phyloP scores from a whole-genome alignment of 176 grass and related monocot species.

The Oryza meridionalis region DNA sequence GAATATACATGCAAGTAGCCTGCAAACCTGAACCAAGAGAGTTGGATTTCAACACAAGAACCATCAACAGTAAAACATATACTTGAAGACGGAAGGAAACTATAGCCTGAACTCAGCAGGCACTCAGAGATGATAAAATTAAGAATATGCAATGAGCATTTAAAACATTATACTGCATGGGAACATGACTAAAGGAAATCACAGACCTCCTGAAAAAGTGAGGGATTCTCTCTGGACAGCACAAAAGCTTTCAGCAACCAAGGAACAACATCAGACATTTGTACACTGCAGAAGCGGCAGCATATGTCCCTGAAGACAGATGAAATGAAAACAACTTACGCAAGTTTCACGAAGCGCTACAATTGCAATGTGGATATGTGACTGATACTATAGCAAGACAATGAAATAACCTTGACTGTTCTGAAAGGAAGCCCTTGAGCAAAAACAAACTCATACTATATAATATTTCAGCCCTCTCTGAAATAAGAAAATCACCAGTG shows the following conservation, averaged over 20 bases:
- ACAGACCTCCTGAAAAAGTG: conserved; percentile 78
- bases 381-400: not conserved
- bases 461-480: conserved; percentile 76
- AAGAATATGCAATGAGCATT: conserved; percentile 25
- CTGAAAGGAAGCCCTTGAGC: conserved; percentile 62
- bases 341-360: not conserved
- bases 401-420: conserved; percentile 62
- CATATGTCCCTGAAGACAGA: conserved; percentile 59
- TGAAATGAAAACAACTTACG: conserved; percentile 30
- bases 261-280: conserved; percentile 53
- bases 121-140: conserved; percentile 5
- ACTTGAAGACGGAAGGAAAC: conserved; percentile 21
- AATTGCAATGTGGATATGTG: conserved; percentile 13
- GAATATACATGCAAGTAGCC: conserved; percentile 69
- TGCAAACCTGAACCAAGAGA: conserved; percentile 62
- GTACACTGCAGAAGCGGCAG: conserved; percentile 60
- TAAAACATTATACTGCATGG: conserved; percentile 1
- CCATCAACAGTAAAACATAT: conserved; percentile 1
- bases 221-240: conserved; percentile 63
- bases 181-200: conserved; percentile 24
- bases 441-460: conserved; percentile 70
- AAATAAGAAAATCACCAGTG: conserved; percentile 47
- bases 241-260: conserved; percentile 88
- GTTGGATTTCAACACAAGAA: conserved; percentile 19
- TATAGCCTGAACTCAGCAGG: not conserved